Conservation (phyloP, 2,329 filamentous ascomycete species). For the Colletotrichum destructivum region DNA sequence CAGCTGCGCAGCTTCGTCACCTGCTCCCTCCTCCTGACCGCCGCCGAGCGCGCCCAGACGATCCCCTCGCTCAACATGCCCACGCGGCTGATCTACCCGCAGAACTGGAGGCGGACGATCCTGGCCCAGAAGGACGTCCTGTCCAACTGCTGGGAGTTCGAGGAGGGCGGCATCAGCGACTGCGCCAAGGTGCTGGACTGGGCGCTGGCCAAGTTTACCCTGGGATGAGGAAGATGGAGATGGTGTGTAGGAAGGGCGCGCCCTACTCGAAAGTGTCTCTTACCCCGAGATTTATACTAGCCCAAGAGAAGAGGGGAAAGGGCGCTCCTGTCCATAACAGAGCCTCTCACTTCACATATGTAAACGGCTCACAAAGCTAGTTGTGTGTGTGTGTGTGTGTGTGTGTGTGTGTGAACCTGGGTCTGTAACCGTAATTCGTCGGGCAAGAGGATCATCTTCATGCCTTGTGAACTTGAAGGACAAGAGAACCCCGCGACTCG, state of each 20-base stretch:
- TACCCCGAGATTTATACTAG: background rate
- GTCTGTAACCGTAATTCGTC: no score
- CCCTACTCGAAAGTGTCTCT: background rate
- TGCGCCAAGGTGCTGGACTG: conserved; percentile 34
- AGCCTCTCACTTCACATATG: no score
- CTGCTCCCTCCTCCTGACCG: conserved; percentile 35
- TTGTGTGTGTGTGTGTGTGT: no score
- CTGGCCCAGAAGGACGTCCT: conserved; percentile 34
- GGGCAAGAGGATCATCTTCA: no score
- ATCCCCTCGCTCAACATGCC: conserved; percentile 39
- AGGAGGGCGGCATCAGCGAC: conserved; percentile 39
- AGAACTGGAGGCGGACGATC: conserved; percentile 30
- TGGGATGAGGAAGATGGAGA: background rate
- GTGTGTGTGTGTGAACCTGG: no score
- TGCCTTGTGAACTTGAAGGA: background rate
- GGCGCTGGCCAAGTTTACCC: conserved; percentile 35
- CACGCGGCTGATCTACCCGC: conserved; percentile 21
- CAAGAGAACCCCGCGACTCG: background rate
- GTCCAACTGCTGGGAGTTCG: conserved; percentile 36
- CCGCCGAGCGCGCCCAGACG: conserved; percentile 28
- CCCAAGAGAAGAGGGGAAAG: no score
- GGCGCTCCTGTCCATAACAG: no score
- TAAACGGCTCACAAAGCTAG: no score
- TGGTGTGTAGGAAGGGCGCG: no score
- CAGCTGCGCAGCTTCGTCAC: conserved; percentile 38